Percentiles rank a stretch among this genome's conserved stretches.
Conservation (phyloP, 257 asterid species). For the Solanum corneliomulleri region DNA sequence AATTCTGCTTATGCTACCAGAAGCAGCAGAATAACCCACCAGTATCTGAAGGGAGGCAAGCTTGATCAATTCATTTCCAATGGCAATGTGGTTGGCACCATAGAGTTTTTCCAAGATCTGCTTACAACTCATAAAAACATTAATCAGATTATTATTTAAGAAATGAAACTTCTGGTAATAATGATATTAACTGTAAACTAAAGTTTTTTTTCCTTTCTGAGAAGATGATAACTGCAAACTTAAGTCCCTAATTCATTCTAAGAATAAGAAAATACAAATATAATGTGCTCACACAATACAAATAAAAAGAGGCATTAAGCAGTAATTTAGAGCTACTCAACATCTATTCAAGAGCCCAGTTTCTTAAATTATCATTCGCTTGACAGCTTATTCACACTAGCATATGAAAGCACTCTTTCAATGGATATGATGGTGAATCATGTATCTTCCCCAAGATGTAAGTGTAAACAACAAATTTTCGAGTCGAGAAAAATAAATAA, state of each 20-base stretch:
- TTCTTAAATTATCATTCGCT: not conserved
- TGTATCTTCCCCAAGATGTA: not conserved
- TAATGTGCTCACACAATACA: not conserved
- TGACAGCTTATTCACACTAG: not conserved
- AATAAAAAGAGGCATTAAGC: not conserved
- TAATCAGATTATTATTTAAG: not conserved
- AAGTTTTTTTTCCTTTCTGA: not conserved
- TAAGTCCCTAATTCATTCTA: not conserved
- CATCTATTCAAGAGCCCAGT: not conserved
- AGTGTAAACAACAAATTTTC: not conserved
- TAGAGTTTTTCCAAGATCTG: constrained; percentile 79
- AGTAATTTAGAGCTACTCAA: not conserved
- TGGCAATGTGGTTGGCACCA: constrained; percentile 58
- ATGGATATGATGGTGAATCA: not conserved
- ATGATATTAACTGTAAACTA: not conserved
- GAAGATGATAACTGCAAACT: not conserved
- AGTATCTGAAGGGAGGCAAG: constrained; percentile 55
- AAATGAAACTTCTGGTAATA: not conserved
- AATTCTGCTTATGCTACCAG: constrained; percentile 18
- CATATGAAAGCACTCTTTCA: not conserved
- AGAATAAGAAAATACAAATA: not conserved
- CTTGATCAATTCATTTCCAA: constrained; percentile 77
- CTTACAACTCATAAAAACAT: not conserved
- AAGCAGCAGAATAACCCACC: constrained; percentile 22
- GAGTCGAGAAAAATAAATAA: not conserved